A percentile compares a stretch with the other conserved stretches of the same genome.
These are phyloP conservation scores for Sporisorium reilianum DNA, from an alignment of 1,284 basidiomycete genomes.

Conservation along the genomic window DNA sequence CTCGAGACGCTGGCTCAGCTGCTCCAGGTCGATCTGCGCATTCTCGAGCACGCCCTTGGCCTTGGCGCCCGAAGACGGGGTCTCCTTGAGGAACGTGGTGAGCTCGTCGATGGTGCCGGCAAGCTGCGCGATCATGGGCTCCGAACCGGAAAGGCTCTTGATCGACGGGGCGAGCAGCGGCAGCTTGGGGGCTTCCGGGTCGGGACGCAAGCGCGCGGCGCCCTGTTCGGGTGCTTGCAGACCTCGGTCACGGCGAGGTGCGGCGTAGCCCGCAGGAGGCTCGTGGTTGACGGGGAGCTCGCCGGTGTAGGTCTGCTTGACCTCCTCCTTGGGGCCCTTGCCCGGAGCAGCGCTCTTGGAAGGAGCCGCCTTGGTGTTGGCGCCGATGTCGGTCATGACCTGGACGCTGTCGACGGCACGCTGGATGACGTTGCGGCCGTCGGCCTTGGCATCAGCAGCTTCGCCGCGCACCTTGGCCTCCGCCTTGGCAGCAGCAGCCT, in stretches of 20 bases:
- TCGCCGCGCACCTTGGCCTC: slow-evolving; percentile 60
- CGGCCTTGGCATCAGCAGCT: slow-evolving; percentile 27
- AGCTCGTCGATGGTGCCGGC: slow-evolving; percentile 94
- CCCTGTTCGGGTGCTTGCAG: slow-evolving; percentile 56
- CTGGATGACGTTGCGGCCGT: slow-evolving; percentile 64
- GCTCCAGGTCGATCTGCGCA: slow-evolving; percentile 81
- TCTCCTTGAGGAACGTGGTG: slow-evolving; percentile 78
- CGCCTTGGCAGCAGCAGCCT: slow-evolving; percentile 73
- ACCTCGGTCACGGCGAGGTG: slow-evolving; percentile 54
- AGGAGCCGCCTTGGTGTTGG: slow-evolving; percentile 58
- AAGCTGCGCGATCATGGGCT: slow-evolving; percentile 89
- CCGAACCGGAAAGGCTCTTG: slow-evolving; percentile 80
- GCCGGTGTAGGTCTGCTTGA: slow-evolving; percentile 50
- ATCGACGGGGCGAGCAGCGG: slow-evolving; percentile 87
- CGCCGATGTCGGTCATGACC: slow-evolving; percentile 56
- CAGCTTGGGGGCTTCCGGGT: slow-evolving; percentile 62
- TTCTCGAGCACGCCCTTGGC: slow-evolving; percentile 73
- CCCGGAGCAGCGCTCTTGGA: slow-evolving; percentile 68
- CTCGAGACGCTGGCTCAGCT: slow-evolving; percentile 82
- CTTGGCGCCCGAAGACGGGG: slow-evolving; percentile 72
- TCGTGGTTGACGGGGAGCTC: slow-evolving; percentile 60
- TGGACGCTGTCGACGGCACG: slow-evolving; percentile 52
- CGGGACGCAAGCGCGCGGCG: slow-evolving; percentile 55
- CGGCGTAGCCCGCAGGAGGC: slow-evolving; percentile 54
- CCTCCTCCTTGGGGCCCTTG: slow-evolving; percentile 62